These are phyloP conservation scores for Melampsora larici-populina DNA, from an alignment of 1,284 basidiomycete species.

Conservation along the genomic window DNA sequence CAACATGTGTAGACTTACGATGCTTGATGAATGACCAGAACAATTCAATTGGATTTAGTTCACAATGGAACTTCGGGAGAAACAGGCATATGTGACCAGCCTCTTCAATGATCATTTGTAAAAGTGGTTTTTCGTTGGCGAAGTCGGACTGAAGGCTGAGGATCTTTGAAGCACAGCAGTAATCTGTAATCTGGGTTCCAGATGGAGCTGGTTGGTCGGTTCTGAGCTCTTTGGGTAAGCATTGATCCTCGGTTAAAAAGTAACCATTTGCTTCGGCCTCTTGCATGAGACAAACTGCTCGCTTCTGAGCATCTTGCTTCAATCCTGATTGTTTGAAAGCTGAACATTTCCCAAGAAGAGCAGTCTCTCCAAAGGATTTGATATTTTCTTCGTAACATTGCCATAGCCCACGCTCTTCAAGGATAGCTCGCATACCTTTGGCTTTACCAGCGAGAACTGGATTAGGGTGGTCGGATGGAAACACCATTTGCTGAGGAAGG, in stretches of 20 bases:
- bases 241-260: conserved; percentile 4
- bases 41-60: too few species aligned
- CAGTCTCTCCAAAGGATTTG: neutral
- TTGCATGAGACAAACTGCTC: too few species aligned
- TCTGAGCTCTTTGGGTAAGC: neutral
- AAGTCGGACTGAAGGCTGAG: neutral
- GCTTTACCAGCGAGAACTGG: neutral
- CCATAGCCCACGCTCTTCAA: conserved; percentile 6
- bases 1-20: neutral
- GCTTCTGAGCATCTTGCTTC: neutral
- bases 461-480: neutral
- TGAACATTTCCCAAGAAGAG: neutral
- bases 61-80: too few species aligned
- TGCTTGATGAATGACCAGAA: too few species aligned
- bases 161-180: conserved; percentile 6
- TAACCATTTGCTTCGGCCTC: neutral
- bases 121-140: too few species aligned
- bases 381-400: neutral
- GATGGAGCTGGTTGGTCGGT: neutral
- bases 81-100: too few species aligned
- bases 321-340: neutral
- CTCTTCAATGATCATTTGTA: too few species aligned
- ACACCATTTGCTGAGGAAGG: neutral
- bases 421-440: conserved; percentile 2
- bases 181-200: neutral